A percentile compares a stretch with the other conserved stretches of the same genome.
phyloP scores from a whole-genome alignment of 1,284 basidiomycete genomes.

The Spongispora temasekensis region DNA sequence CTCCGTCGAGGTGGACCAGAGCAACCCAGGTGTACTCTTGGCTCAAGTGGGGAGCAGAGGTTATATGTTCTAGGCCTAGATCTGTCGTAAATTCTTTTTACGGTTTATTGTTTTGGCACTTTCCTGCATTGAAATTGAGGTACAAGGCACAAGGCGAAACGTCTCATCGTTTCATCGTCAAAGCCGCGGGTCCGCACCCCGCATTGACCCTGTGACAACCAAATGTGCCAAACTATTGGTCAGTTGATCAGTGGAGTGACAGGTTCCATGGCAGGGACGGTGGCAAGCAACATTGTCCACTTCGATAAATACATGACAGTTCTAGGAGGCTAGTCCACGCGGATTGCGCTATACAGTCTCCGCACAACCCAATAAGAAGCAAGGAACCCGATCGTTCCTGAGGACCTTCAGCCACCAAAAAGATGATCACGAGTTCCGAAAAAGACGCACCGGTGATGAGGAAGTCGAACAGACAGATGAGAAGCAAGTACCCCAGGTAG shows the following conservation, averaged over 20 bases:
- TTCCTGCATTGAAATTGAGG: not conserved
- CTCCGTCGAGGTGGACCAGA: constrained; percentile 61
- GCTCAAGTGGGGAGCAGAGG: constrained; percentile 55
- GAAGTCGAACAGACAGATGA: constrained; percentile 86
- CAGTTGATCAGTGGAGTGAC: no score
- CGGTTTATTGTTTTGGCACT: not conserved
- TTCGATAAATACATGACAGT: constrained; percentile 17
- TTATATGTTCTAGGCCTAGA: not conserved
- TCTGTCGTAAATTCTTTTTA: constrained; percentile 4
- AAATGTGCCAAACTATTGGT: not conserved
- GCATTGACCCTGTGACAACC: not conserved
- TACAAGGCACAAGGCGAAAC: not conserved
- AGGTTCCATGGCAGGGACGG: not conserved
- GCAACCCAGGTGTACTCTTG: constrained; percentile 84
- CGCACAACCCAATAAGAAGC: constrained; percentile 87
- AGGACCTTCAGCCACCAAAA: constrained; percentile 8
- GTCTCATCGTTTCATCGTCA: not conserved
- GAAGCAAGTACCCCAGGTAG: constrained; percentile 89
- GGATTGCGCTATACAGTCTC: constrained; percentile 77
- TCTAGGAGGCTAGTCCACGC: constrained; percentile 57
- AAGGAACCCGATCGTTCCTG: constrained; percentile 84
- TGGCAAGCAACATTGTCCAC: constrained; percentile 8
- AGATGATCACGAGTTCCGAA: constrained; percentile 1
- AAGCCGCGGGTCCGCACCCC: not conserved
- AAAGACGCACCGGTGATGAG: constrained; percentile 73